phyloP scores from a whole-genome alignment of 1,284 basidiomycete species.

The Marasmius fiardii region DNA sequence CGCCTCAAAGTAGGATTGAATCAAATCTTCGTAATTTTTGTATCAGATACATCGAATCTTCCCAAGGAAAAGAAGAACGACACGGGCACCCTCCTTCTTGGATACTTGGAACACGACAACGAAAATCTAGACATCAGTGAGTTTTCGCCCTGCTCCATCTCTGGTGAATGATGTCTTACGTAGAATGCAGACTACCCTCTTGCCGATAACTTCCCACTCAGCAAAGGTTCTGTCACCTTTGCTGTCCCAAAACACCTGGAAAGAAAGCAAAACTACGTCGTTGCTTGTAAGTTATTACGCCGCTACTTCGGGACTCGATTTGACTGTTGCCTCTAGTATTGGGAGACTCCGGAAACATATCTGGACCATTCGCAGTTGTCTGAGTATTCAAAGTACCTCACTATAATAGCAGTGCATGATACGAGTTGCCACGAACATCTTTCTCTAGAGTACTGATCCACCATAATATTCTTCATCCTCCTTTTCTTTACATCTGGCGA shows the following conservation, averaged over 20 bases:
- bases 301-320: background rate
- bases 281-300: constrained; percentile 39
- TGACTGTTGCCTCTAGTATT: constrained; percentile 5
- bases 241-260: constrained; percentile 29
- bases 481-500: too few species aligned
- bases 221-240: constrained; percentile 26
- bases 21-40: background rate
- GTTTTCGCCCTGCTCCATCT: background rate
- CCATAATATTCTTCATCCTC: too few species aligned
- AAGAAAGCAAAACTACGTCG: constrained; percentile 29
- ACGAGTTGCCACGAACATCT: background rate
- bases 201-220: constrained; percentile 31
- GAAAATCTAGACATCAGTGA: constrained; percentile 2
- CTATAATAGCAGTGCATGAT: background rate
- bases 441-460: too few species aligned
- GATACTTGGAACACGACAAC: constrained; percentile 1
- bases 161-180: too few species aligned
- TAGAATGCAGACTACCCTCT: constrained; percentile 27
- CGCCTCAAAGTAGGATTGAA: background rate
- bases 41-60: constrained; percentile 4
- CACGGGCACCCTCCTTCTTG: constrained; percentile 6
- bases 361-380: constrained; percentile 3
- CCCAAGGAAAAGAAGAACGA: constrained; percentile 1
- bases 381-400: background rate
- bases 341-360: constrained; percentile 14